phyloP scores from a whole-genome alignment of 345 rosid species.

The Salix brachista region DNA sequence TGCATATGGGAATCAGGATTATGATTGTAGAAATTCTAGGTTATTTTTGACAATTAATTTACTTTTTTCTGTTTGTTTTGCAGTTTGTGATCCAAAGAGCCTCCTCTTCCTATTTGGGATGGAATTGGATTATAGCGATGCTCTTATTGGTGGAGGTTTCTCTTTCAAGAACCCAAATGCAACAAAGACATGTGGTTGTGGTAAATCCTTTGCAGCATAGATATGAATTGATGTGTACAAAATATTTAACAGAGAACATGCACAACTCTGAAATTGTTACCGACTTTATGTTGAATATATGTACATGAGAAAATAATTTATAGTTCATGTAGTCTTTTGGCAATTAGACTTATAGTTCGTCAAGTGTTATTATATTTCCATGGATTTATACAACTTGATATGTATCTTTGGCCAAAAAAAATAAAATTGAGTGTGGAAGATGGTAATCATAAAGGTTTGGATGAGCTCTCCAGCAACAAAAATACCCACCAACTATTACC shows the following conservation, averaged over 20 bases:
- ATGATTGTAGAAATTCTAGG: not conserved
- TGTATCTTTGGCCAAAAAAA: no score
- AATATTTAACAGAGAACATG: not conserved
- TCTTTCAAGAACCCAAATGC: conserved; percentile 91
- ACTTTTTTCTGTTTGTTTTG: conserved; percentile 17
- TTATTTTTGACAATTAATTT: not conserved
- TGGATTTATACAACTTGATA: not conserved
- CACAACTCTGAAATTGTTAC: not conserved
- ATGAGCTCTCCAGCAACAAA: not conserved
- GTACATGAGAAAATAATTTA: not conserved
- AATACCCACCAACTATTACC: not conserved
- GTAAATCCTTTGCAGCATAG: conserved; percentile 67
- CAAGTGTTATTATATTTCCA: not conserved
- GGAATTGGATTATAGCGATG: conserved; percentile 93
- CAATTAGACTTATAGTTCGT: not conserved
- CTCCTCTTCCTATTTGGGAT: conserved; percentile 89
- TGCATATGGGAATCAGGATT: not conserved
- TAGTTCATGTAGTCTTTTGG: not conserved
- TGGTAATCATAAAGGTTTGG: not conserved
- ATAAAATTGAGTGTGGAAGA: not conserved
- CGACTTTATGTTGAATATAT: not conserved
- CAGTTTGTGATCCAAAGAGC: conserved; percentile 99
- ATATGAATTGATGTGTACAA: conserved; percentile 35
- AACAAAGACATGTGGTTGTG: conserved; percentile 54
- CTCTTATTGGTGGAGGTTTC: conserved; percentile 97